These are phyloP conservation scores for Plenodomus tracheiphilus DNA, from an alignment of 2,329 filamentous ascomycete genomes.

Conservation along the genomic window DNA sequence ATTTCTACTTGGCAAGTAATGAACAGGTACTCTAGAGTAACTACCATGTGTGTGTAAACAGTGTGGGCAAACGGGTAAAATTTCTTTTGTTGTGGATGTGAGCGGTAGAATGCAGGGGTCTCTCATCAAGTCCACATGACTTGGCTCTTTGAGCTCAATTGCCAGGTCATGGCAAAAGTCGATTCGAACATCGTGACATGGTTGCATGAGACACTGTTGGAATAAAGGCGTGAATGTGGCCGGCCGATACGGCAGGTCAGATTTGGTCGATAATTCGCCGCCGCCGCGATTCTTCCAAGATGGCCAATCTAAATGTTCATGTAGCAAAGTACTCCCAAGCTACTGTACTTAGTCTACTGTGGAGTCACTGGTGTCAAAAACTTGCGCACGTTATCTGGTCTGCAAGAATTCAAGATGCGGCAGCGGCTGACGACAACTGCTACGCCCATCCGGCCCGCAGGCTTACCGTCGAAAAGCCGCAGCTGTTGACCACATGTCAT, in stretches of 20 bases:
- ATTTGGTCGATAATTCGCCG: not conserved
- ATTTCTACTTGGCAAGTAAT: too few species aligned
- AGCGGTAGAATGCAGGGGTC: too few species aligned
- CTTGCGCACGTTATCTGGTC: not conserved
- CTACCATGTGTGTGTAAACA: too few species aligned
- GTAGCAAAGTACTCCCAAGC: not conserved
- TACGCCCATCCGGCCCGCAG: slow-evolving; percentile 5
- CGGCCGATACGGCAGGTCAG: not conserved
- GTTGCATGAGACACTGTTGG: too few species aligned
- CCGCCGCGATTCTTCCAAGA: too few species aligned
- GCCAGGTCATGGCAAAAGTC: too few species aligned
- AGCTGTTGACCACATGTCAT: slow-evolving; percentile 2
- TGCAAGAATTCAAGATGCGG: not conserved
- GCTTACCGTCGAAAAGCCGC: slow-evolving; percentile 4
- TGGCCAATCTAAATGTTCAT: not conserved
- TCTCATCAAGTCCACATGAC: too few species aligned
- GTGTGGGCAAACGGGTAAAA: too few species aligned
- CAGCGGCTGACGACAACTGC: not conserved
- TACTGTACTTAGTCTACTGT: not conserved
- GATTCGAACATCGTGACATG: too few species aligned
- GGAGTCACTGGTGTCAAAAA: not conserved
- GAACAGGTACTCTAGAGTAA: too few species aligned
- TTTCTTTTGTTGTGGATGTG: too few species aligned
- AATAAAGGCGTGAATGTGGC: not conserved
- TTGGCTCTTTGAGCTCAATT: too few species aligned